phyloP scores from a whole-genome alignment of 176 grass and related monocot species.

The Carex cristatella region DNA sequence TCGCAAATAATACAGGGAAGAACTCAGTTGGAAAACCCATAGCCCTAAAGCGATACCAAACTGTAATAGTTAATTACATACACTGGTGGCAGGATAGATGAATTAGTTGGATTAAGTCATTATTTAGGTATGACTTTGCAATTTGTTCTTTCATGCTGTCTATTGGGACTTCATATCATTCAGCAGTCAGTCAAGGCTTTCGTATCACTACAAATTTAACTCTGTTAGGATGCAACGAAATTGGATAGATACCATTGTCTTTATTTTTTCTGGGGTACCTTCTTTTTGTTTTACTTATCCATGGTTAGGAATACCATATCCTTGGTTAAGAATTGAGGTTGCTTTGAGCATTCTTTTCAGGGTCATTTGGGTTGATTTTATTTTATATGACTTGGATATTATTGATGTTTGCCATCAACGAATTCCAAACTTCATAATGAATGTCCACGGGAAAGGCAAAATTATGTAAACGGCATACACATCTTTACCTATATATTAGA shows the following conservation, averaged over 20 bases:
- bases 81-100: neutral
- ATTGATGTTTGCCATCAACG: neutral
- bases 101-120: neutral
- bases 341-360: neutral
- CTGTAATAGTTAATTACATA: conserved; percentile 9
- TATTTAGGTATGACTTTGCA: neutral
- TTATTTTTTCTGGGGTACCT: neutral
- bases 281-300: neutral
- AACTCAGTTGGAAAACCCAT: conserved; percentile 98
- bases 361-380: neutral
- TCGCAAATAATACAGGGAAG: conserved; percentile 86
- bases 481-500: conserved; percentile 80
- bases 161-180: neutral
- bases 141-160: neutral
- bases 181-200: neutral
- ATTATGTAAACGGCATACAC: neutral
- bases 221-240: neutral
- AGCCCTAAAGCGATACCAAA: conserved; percentile 43
- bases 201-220: neutral
- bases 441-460: neutral
- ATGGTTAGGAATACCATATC: neutral
- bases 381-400: neutral
- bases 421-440: neutral
- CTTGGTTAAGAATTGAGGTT: neutral
- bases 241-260: neutral